Evolutionary conservation across 208 protist genomes (phyloP), one percentile per base, ranked within the genome.

Genomic region (Herpetomonas muscarum): DNA sequence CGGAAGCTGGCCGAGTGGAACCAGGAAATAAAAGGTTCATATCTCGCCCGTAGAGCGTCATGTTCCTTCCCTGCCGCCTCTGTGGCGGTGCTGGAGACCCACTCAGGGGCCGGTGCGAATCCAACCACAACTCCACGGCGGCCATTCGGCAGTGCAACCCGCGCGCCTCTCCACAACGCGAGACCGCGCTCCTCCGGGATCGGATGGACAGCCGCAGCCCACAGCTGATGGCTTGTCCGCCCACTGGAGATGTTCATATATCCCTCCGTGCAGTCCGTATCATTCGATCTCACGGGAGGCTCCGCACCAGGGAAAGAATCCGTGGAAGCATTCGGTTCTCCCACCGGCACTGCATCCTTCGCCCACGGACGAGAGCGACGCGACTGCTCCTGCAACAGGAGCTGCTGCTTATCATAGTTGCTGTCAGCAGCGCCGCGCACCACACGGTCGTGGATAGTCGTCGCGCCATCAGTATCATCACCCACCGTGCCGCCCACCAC

Each of bases 191-290:
- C 55, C 30, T 47, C 41, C 1, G 24, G 37, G 7, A n/a, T 4
- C 12, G 55, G 21, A 3, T 74, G 59, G 15, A 79, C 28, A 15
- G 55, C 55, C 7, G 76, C 63, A 59, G 72, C 66, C 76, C 76
- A 83, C 17, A 83, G 13, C 13, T 73, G 61, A 3, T 55, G 55
- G 50, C 69, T 72, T 9, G 56, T 72, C 15, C 6, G 4, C 5
- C 41, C 41, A 6, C 15, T 46, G 15, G 41, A 19, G 10, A 24
- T 5, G 19, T 7, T 5, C 5, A 24, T 7, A 46, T 46, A 7
- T 15, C 34, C 34, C 10, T 39, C 15, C 10, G 34, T 7, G 7
- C 10, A 39, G 34, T 15, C 10, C 10, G 34, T 39, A 39, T 39
- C 34, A 7, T 39, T 39, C 34, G n/a, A n/a, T n/a, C n/a, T n/a